Percentiles rank a stretch among this genome's conserved stretches.
These are phyloP conservation scores for Tulasnella sp. DNA, from an alignment of 768 basidiomycete species.

Conservation along the genomic window DNA sequence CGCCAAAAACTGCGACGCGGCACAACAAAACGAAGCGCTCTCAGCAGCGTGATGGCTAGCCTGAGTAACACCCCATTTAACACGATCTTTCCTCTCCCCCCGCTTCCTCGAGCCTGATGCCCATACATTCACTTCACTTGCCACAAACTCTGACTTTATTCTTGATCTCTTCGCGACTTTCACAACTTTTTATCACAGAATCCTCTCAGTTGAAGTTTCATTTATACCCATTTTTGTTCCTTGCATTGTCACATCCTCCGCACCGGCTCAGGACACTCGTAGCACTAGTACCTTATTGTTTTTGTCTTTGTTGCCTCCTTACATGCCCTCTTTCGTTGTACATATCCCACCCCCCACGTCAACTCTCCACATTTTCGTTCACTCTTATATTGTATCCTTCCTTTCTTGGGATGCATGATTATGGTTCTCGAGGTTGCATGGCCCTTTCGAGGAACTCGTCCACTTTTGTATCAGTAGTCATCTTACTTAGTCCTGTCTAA, in stretches of 20 bases:
- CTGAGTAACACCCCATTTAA: too few species aligned
- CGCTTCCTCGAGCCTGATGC: too few species aligned
- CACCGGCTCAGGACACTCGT: too few species aligned
- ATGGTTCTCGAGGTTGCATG: too few species aligned
- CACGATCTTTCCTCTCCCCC: neutral
- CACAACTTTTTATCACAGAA: neutral
- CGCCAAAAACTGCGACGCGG: constrained; percentile 49
- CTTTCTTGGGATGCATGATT: too few species aligned
- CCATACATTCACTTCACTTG: too few species aligned
- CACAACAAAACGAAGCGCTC: constrained; percentile 30
- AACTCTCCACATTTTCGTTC: neutral
- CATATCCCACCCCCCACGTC: neutral
- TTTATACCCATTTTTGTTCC: too few species aligned
- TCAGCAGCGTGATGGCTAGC: neutral
- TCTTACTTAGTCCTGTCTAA: neutral
- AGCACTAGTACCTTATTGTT: too few species aligned
- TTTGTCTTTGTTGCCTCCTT: too few species aligned
- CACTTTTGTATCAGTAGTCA: neutral
- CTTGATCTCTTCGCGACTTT: neutral
- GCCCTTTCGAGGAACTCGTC: too few species aligned
- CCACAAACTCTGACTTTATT: neutral
- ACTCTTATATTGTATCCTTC: neutral
- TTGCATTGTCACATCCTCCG: constrained; percentile 8
- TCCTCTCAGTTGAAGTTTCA: too few species aligned
- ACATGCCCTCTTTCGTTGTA: neutral